Base-by-base conservation (phyloP, 2,329 filamentous ascomycete species). In the Fusarium phyllophilum region DNA sequence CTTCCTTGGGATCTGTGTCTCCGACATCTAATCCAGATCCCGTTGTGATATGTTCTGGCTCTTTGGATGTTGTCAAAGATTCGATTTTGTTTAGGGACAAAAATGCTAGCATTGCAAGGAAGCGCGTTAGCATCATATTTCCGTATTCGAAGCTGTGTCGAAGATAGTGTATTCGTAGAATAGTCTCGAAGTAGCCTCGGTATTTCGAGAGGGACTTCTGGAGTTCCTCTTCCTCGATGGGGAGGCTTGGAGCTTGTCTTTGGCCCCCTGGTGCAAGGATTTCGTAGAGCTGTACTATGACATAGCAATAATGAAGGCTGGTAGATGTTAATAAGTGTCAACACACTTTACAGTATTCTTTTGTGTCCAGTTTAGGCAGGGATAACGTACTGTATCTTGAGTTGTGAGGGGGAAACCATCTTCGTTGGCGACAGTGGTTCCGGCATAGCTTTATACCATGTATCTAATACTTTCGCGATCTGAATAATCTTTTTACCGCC, bases 121-220 rank as follows among this genome's bases (percentile, higher is more conserved):
- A 72, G 1, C 44, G 44, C 1, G 63, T 58, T 1, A 72, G 7
- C 63, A 72, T 64, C 63, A 61, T 62, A 13, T 68, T 71, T 8
- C 54, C 58, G 8, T 36, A 51, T 31, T 58, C 58, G 6, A 72
- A 72, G 8, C 70, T 68, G 7, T 72, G 68, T 1, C 68, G 59
- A 3, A 72, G 49, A 29, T 72, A 62, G 29, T 72, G 65, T 7
- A 72, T 71, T 1, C 68, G 63, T 8, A 72, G 18, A 6, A 72
- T n/a, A 1, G 68, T 65, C 36, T 72, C 70, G 8, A 72, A 65
- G 4, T 62, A 38, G 4, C 24, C 68, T 48, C 59, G 55, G 11
- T 60, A 64, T 20, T 22, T 60, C 1, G 59, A 38, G 1, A 68
- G 26, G 3, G 6, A 24, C 3, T 2, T 4, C 1, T 22, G 46